These are phyloP conservation scores for Musa balbisiana DNA, from an alignment of 202 grass and related monocot species.

Conservation along the genomic window DNA sequence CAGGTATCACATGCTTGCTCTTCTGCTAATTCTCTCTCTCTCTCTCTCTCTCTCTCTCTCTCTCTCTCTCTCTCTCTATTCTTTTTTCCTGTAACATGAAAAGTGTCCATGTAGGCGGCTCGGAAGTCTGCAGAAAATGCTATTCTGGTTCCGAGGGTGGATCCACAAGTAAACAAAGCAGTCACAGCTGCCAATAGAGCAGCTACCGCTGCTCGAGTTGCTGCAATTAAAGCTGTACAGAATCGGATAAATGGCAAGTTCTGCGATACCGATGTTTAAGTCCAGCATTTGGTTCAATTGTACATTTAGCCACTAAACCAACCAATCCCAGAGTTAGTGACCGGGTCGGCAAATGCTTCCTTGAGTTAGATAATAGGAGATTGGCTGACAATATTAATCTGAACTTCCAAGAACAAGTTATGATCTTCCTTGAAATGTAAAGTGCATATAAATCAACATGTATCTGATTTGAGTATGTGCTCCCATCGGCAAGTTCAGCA, in stretches of 20 bases:
- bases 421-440: background rate
- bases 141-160: background rate
- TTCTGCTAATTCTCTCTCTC: background rate
- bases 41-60: background rate
- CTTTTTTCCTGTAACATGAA: background rate
- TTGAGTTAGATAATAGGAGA: background rate
- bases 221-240: constrained; percentile 20
- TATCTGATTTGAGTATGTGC: background rate
- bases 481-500: background rate
- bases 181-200: constrained; percentile 16
- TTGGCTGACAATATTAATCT: background rate
- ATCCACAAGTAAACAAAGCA: constrained; percentile 23
- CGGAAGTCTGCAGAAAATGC: constrained; percentile 8
- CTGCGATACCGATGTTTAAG: constrained; percentile 10
- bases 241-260: constrained; percentile 16
- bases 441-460: background rate
- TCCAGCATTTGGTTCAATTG: background rate
- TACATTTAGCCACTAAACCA: constrained; percentile 5
- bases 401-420: background rate
- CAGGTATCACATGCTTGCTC: constrained; percentile 6
- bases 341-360: background rate
- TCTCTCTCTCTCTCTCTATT: background rate
- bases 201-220: constrained; percentile 17
- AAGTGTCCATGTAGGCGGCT: constrained; percentile 17
- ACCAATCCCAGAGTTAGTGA: background rate